Base-by-base conservation (phyloP, 1,284 basidiomycete species). In the Puccinia horiana region DNA sequence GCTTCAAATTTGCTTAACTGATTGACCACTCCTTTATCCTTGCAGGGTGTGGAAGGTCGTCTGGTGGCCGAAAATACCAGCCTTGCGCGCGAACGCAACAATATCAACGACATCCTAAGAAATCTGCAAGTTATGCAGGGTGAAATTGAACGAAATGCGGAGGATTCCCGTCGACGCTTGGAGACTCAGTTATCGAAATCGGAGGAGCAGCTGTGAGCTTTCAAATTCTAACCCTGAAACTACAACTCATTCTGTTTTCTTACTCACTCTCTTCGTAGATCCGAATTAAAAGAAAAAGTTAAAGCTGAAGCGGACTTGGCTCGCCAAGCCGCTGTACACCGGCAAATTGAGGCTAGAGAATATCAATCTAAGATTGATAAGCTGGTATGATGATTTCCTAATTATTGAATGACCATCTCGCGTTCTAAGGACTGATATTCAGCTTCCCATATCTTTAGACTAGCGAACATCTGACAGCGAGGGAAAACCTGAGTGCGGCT, bases 41-140 rank as follows among this genome's bases (percentile, higher is more conserved):
- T 67, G 9, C 81, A 89, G 93, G 91, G 90, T 83, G 90, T 93
- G 20, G 93, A 96, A 89, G 86, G 85, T 56, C 91, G 94, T 20
- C 89, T 98, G 26, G 90, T 93, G 9, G 92, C 94, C 74, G 95
- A 98, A 87, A 95, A 96, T 87, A 91, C 91, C 85, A 90, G 89
- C 0, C 89, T 97, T 0, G 89, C 92, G 8, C 89, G 92, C 84
- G 95, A 98, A 86, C 91, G 94, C 12, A 91, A 93, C 5, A 92
- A 92, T 83, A 89, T 98, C 12, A 91, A 93, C 26, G 93, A 95
- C 85, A 89, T 97, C 26, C 93, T 97, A 90, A 89, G 90, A 35
- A 96, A 93, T 85, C 91, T 96, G 40, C 93, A 94, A 87, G 92
- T 91, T 85, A 94, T 98, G 91, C 93, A 94, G 85, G 91, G 90